phyloP scores from a whole-genome alignment of 768 basidiomycete species.

The Phylloporus scabripes region DNA sequence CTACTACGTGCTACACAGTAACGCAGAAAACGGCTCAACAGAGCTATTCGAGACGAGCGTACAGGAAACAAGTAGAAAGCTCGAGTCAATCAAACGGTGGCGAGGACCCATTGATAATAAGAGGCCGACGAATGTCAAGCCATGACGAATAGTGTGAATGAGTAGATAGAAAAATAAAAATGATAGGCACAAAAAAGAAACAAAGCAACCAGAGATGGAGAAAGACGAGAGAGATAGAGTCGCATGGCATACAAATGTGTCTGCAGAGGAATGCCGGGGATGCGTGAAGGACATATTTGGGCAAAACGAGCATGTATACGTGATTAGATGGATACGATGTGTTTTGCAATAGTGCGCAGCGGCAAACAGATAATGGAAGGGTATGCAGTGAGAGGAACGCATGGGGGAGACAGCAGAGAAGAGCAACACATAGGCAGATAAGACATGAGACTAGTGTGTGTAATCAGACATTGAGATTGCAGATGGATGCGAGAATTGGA shows the following conservation, averaged over 20 bases:
- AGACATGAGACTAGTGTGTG: conserved; percentile 34
- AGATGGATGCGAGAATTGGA: conserved; percentile 29
- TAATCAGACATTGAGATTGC: conserved; percentile 38
- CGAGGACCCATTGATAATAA: conserved; percentile 19
- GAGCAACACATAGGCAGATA: conserved; percentile 32
- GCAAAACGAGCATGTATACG: conserved; percentile 34
- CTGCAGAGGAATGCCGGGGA: conserved; percentile 18
- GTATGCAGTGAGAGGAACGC: conserved; percentile 25
- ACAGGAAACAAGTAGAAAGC: conserved; percentile 29
- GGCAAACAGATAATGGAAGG: conserved; percentile 20
- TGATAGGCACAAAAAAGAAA: conserved; percentile 16
- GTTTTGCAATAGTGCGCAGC: conserved; percentile 32
- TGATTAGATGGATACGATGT: conserved; percentile 31
- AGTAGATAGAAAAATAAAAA: conserved; percentile 30
- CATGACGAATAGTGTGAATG: conserved; percentile 26
- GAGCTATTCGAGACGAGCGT: conserved; percentile 26
- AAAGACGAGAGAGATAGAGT: neutral
- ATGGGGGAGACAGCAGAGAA: conserved; percentile 35
- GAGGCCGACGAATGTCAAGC: conserved; percentile 23
- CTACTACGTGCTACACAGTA: conserved; percentile 32
- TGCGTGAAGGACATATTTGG: conserved; percentile 18
- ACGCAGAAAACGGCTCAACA: conserved; percentile 25
- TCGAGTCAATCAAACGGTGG: conserved; percentile 19
- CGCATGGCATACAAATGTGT: conserved; percentile 26
- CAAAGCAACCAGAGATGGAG: conserved; percentile 23